These are phyloP conservation scores for Xylariaceae sp. DNA, from an alignment of 2,329 filamentous ascomycete genomes.

Conservation along the genomic window DNA sequence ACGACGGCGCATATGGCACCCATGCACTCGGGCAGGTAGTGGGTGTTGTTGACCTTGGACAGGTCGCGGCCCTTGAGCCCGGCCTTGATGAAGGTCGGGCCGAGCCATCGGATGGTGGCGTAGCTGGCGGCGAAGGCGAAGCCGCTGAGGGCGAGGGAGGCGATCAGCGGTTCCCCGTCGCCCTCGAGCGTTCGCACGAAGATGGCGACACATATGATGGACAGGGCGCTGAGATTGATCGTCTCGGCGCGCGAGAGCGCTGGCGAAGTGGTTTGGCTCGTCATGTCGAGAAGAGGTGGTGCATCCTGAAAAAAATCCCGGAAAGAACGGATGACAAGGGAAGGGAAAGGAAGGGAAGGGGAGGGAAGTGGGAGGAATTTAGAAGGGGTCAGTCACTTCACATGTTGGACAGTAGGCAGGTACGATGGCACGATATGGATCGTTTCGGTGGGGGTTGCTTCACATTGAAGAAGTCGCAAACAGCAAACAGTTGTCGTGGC, in stretches of 20 bases:
- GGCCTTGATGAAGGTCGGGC: constrained; percentile 78
- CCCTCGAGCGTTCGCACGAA: constrained; percentile 71
- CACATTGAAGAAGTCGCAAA: constrained; percentile 2
- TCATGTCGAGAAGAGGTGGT: constrained; percentile 18
- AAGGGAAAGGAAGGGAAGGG: background rate
- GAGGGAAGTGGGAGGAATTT: background rate
- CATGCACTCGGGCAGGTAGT: constrained; percentile 81
- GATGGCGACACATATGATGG: constrained; percentile 64
- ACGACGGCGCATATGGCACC: constrained; percentile 88
- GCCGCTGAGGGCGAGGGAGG: constrained; percentile 79
- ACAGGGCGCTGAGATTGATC: constrained; percentile 55
- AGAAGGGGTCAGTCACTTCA: constrained; percentile 6
- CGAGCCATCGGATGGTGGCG: constrained; percentile 88
- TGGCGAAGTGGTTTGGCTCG: constrained; percentile 25
- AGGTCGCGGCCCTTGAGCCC: constrained; percentile 88
- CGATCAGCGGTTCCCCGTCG: constrained; percentile 83
- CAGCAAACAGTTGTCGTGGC: constrained; percentile 13
- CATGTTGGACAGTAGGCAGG: constrained; percentile 10
- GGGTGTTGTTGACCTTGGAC: constrained; percentile 58
- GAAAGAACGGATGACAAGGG: too few species aligned
- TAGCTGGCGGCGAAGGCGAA: constrained; percentile 79
- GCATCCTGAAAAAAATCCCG: constrained; percentile 13
- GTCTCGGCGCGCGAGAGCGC: constrained; percentile 49
- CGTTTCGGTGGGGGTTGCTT: constrained; percentile 6
- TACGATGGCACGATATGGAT: background rate